Percentiles rank a stretch among this genome's conserved stretches.
These are phyloP conservation scores for Rhytidhysteron rufulum DNA, from an alignment of 2,329 filamentous ascomycete genomes.

Conservation along the genomic window DNA sequence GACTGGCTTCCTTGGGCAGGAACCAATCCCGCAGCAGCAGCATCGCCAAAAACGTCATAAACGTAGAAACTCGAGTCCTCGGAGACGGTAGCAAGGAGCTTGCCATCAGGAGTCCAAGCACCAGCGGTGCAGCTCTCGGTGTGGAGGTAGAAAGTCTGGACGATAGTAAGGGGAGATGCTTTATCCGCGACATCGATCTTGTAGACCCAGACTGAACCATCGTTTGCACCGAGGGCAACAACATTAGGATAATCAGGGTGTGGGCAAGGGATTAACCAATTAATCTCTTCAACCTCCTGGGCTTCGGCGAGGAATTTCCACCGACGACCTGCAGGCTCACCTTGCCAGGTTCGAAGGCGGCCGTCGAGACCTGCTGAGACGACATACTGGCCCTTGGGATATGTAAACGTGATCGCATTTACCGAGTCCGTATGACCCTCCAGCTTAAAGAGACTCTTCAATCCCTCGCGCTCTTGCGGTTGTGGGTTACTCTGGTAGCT, in stretches of 20 bases:
- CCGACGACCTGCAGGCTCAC: constrained; percentile 46
- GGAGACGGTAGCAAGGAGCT: constrained; percentile 78
- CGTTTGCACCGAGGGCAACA: constrained; percentile 79
- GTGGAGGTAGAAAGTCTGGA: constrained; percentile 91
- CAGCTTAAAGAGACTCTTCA: constrained; percentile 67
- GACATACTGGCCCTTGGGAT: constrained; percentile 76
- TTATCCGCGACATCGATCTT: constrained; percentile 67
- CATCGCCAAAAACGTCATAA: constrained; percentile 84
- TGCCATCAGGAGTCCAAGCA: constrained; percentile 84
- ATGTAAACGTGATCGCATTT: constrained; percentile 79
- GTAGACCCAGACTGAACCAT: constrained; percentile 96
- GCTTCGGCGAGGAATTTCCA: constrained; percentile 71
- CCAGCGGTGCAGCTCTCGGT: constrained; percentile 83
- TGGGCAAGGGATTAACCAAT: constrained; percentile 80
- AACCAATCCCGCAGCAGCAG: constrained; percentile 60
- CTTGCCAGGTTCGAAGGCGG: constrained; percentile 66
- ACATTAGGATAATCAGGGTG: constrained; percentile 69
- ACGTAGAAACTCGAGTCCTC: constrained; percentile 88
- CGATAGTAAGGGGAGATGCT: constrained; percentile 66
- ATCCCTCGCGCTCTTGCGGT: constrained; percentile 53
- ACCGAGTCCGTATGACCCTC: constrained; percentile 92
- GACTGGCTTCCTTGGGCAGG: constrained; percentile 56
- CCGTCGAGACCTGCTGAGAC: constrained; percentile 89
- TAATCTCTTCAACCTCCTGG: constrained; percentile 91
- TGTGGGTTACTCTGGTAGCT: constrained; percentile 69